Base-by-base conservation (phyloP, 2,329 filamentous ascomycete genomes). In the Phialophora chinensis region DNA sequence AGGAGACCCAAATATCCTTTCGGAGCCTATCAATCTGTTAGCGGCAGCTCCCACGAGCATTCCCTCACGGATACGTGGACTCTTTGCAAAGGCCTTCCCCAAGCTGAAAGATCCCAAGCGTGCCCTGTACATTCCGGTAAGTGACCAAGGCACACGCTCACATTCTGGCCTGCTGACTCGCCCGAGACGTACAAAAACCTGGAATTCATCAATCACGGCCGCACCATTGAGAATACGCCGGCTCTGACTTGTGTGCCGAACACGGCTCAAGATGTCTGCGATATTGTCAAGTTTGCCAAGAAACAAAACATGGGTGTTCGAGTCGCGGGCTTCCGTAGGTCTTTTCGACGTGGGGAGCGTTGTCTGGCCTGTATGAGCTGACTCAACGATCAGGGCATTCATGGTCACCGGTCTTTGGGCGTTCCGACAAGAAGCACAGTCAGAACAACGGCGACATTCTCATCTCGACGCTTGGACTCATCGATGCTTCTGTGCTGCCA, bases 391-490 rank as follows among this genome's bases (percentile, higher is more conserved):
- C 42, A 70, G 68, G 68, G 60, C 68, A 70, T 60, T 70, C 68
- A 27, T 70, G 68, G 68, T 70, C 68, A 25, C 68, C 68, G 12
- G 68, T 70, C 27, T 70, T 70, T 57, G 68, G 68, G 29, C 65
- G 68, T 11, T 64, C 68, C 4, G 35, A 63, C 54, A 63, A 60
- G 29, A 62, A 64, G 49, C 61, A 57, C 17, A n/a, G 49, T 11
- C 27, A 59, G 10, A 68, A 65, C 38, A 70, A 68, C 25, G 75
- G 75, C 33, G 78, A 80, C 65, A 75, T 79, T 29, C 62, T 81
- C 61, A 79, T 81, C 52, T 79, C 79, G 2, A 77, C 79, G 12
- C 69, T 81, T 50, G 78, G 78, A 60, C 75, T 75, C 38, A 79
- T 70, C 47, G 68, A 70, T 53, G 68, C 68, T n/a, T 66, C 66